Evolutionary conservation across 2,329 filamentous ascomycete species (phyloP), one percentile per base, ranked within the genome.

Genomic region (Stagonosporopsis tanaceti): DNA sequence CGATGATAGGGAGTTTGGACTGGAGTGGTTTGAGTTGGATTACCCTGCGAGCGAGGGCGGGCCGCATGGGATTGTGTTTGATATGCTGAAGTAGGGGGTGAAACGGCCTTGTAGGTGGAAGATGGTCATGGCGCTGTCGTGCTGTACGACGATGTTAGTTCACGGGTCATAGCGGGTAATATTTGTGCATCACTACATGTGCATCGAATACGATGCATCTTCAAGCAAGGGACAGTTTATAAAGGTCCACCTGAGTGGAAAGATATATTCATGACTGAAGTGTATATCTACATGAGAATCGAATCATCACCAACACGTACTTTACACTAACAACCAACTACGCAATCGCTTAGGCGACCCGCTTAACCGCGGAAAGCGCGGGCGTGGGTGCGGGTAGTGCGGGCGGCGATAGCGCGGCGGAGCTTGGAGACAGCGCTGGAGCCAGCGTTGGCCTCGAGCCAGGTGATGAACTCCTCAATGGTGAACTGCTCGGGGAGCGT

Each of bases 11-110:
- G 50, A 61, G n/a, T 61, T 70, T 28, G 64, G 61, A 15, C 47
- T 70, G 4, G 65, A 52, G 11, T 75, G 73, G 72, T 75, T 64
- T 61, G 73, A 76, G 57, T 35, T 73, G 53, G 62, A 68, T 25
- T 65, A 73, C 47, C 62, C 60, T 8, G 24, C 51, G 12, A 38
- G 11, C 5, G 41, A 62, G 17, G 67, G 66, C 0, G 67, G 67
- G 4, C 58, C 67, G 30, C 67, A 76, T 63, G 73, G 73, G 2
- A 60, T 75, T 42, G 66, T 66, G 28, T 68, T 72, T 52, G 72
- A 72, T 40, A 68, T 74, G 67, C 60, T 57, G 50, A 57, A 57
- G 50, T 57, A 25, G 22, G 25, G 6, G 25, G 25, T 27, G 20
- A 20, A 20, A 2, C 20, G 20, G 20, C 20, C 20, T 20, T 20